Percentiles rank a stretch among this genome's conserved stretches.
Conservation (phyloP, 1,139 yeast species). For the Arxiozyma heterogenica region DNA sequence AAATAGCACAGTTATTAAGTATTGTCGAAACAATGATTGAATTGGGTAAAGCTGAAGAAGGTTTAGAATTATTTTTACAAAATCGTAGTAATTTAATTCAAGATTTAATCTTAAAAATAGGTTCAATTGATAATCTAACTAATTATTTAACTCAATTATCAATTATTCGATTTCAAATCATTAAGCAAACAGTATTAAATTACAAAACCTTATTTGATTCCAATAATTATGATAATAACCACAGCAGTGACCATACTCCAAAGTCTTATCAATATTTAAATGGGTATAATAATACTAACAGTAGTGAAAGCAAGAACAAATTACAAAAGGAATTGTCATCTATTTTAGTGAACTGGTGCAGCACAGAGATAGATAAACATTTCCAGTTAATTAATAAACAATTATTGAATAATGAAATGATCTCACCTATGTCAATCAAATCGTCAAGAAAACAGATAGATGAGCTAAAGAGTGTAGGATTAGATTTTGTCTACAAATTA, state of each 20-base stretch:
- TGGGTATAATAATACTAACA: neutral
- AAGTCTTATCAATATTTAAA: neutral
- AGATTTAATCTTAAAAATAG: slow-evolving; percentile 39
- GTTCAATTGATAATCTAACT: slow-evolving; percentile 48
- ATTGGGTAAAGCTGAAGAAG: slow-evolving; percentile 39
- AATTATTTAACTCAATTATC: slow-evolving; percentile 50
- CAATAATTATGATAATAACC: neutral
- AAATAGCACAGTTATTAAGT: slow-evolving; percentile 27
- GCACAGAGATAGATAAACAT: slow-evolving; percentile 54
- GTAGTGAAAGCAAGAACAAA: slow-evolving; percentile 15
- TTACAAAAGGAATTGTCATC: slow-evolving; percentile 33
- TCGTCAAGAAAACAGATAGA: slow-evolving; percentile 52
- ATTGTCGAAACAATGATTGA: slow-evolving; percentile 35
- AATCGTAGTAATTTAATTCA: slow-evolving; percentile 40
- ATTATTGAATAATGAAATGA: slow-evolving; percentile 52
- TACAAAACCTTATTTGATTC: slow-evolving; percentile 38
- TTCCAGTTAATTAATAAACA: slow-evolving; percentile 56
- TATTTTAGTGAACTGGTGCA: slow-evolving; percentile 56
- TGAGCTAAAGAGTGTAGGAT: slow-evolving; percentile 55
- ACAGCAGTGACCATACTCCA: neutral
- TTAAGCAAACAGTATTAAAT: slow-evolving; percentile 41
- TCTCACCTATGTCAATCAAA: slow-evolving; percentile 40
- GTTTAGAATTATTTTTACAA: slow-evolving; percentile 40
- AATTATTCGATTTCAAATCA: slow-evolving; percentile 48
- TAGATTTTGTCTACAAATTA: slow-evolving; percentile 48